Conservation (phyloP, 495 filamentous ascomycete genomes). For the Jackrogersella multiformis region DNA sequence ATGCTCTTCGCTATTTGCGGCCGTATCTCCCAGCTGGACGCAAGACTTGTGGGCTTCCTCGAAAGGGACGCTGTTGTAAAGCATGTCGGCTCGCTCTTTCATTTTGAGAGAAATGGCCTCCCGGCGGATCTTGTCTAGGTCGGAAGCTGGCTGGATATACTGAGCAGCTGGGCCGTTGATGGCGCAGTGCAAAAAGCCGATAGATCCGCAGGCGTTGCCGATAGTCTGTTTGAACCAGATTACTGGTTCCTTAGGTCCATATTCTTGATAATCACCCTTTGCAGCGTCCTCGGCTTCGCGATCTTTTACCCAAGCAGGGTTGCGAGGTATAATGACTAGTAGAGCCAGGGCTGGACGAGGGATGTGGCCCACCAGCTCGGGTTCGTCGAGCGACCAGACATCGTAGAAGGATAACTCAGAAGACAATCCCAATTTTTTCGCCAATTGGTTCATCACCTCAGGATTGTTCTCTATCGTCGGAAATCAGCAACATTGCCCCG, state of each 20-base stretch:
- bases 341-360: conserved; percentile 79
- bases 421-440: conserved; percentile 76
- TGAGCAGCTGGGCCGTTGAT: conserved; percentile 53
- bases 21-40: conserved; percentile 72
- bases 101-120: conserved; percentile 59
- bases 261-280: conserved; percentile 37
- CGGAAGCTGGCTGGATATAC: conserved; percentile 56
- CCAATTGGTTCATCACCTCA: conserved; percentile 76
- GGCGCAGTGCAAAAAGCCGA: conserved; percentile 73
- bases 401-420: conserved; percentile 76
- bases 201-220: conserved; percentile 77
- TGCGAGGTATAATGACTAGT: conserved; percentile 79
- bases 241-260: conserved; percentile 50
- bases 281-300: conserved; percentile 66
- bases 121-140: conserved; percentile 52
- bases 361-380: conserved; percentile 73
- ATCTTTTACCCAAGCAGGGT: conserved; percentile 65
- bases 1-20: conserved; percentile 55
- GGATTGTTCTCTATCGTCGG: conserved; percentile 64
- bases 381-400: conserved; percentile 79
- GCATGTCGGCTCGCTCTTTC: conserved; percentile 68
- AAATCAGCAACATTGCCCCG: background rate
- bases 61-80: conserved; percentile 74
- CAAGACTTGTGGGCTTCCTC: conserved; percentile 76
- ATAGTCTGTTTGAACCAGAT: conserved; percentile 90